Evolutionary conservation across 495 filamentous ascomycete genomes (phyloP).

Genomic region (Podospora didyma): DNA sequence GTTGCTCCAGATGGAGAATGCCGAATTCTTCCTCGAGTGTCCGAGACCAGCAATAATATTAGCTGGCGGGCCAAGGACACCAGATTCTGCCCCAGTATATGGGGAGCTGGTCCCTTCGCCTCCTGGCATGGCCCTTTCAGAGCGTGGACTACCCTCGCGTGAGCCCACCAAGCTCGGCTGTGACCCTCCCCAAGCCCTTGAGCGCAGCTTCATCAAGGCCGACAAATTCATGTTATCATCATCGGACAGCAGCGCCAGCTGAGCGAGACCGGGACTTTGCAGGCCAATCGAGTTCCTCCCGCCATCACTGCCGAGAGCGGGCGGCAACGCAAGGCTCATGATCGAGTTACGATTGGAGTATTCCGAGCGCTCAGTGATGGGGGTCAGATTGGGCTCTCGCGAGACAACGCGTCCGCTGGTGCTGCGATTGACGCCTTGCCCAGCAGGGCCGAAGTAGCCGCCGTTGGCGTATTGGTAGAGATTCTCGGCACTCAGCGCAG

Average conservation of each 20-base stretch:
- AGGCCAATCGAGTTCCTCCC: constrained; percentile 14
- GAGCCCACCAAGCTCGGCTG: constrained; percentile 64
- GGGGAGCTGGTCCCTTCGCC: constrained; percentile 23
- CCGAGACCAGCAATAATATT: not conserved
- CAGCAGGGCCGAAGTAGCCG: constrained; percentile 83
- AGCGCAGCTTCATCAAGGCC: constrained; percentile 67
- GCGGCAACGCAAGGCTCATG: constrained; percentile 64
- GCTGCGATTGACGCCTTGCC: constrained; percentile 53
- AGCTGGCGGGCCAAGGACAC: not conserved
- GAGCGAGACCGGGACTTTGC: constrained; percentile 60
- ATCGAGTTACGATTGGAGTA: constrained; percentile 92
- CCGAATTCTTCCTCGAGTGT: constrained; percentile 36
- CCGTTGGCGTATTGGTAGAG: constrained; percentile 64
- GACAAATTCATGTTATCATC: constrained; percentile 62
- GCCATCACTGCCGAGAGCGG: constrained; percentile 39
- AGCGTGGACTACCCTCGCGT: constrained; percentile 53
- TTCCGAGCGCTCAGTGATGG: constrained; percentile 94
- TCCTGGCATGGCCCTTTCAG: constrained; percentile 25
- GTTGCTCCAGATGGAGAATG: constrained; percentile 35
- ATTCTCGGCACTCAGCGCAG: constrained; percentile 35
- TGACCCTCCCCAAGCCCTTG: constrained; percentile 76
- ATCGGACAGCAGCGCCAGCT: constrained; percentile 69
- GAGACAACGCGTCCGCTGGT: constrained; percentile 67
- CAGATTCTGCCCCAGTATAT: not conserved
- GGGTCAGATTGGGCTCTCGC: constrained; percentile 86